phyloP scores from a whole-genome alignment of 2,329 filamentous ascomycete genomes.

The Leptoxyphium fumago region DNA sequence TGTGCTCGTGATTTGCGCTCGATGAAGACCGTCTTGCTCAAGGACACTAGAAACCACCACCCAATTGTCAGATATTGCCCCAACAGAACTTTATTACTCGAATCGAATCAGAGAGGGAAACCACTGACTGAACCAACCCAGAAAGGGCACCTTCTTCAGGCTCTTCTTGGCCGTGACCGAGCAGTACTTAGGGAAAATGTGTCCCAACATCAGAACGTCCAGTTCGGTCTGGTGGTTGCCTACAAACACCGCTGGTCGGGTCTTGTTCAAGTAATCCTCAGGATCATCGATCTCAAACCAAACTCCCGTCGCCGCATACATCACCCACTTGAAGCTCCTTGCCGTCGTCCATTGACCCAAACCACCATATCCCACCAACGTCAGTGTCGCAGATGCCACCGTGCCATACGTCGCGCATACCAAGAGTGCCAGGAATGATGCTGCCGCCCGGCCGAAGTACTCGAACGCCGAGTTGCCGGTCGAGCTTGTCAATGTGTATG shows the following conservation, averaged over 20 bases:
- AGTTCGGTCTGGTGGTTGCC: constrained; percentile 90
- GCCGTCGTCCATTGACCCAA: constrained; percentile 76
- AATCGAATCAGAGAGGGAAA: background rate
- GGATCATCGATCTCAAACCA: constrained; percentile 57
- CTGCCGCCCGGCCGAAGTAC: constrained; percentile 51
- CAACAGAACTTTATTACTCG: background rate
- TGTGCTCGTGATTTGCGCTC: constrained; percentile 74
- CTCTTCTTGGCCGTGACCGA: constrained; percentile 85
- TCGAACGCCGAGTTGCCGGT: constrained; percentile 25
- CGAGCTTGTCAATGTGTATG: constrained; percentile 7
- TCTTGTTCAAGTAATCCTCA: constrained; percentile 42
- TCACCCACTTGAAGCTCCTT: constrained; percentile 64
- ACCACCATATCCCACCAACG: constrained; percentile 54
- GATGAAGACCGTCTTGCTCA: constrained; percentile 88
- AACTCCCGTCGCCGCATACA: constrained; percentile 62
- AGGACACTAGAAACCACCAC: constrained; percentile 38
- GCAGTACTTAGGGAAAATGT: constrained; percentile 81
- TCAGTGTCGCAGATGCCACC: constrained; percentile 55
- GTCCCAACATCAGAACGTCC: constrained; percentile 80
- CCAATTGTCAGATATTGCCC: background rate
- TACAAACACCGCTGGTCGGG: constrained; percentile 74
- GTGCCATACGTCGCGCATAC: constrained; percentile 55
- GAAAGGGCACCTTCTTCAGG: constrained; percentile 62
- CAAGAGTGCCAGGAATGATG: constrained; percentile 26
- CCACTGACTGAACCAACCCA: constrained; percentile 73